Base-by-base conservation (phyloP, 2,329 filamentous ascomycete genomes). In the Fusarium verrucosum region DNA sequence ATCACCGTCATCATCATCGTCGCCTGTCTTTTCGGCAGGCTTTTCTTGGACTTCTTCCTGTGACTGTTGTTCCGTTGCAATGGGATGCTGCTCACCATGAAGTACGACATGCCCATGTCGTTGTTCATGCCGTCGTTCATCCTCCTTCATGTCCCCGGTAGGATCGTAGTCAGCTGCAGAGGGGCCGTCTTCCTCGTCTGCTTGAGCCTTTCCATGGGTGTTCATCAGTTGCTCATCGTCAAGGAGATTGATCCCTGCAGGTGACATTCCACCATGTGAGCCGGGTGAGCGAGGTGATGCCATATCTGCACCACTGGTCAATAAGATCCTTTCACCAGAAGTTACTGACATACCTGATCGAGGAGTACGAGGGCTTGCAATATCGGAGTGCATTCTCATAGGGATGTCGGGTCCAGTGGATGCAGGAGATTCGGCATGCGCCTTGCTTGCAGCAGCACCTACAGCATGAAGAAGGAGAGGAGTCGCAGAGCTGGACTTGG, bases 121-220 rank as follows among this genome's bases (percentile, higher is more conserved):
- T 69, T 87, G 82, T 66, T 89, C 88, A 70, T 91, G 87, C 54
- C 89, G 87, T 58, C 87, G 83, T 70, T 88, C 87, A 69, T 97
- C 93, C 75, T 96, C 92, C 74, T 90, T 84, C 91, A 94, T 95
- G 73, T 97, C 94, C 68, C 89, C 83, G 2, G 89, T 95, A 2
- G 94, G 94, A 73, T 97, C 92, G 74, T 97, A 97, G 76, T 97
- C 92, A 58, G 92, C 93, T 41, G 94, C 94, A n/a, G 93, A 97
- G 7, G 92, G 91, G 8, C 90, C 92, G 70, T 95, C 90, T 64
- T 87, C 85, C 3, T 82, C 80, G 11, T 73, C 66, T 16, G 63
- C 61, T 44, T 79, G 78, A 37, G 70, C 70, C 62, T 80, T 77
- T 32, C 79, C 81, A 69, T 87, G 83, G 7, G 74, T 80, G 72